Evolutionary conservation across 495 filamentous ascomycete genomes (phyloP).

Genomic region (Cercophora samala): DNA sequence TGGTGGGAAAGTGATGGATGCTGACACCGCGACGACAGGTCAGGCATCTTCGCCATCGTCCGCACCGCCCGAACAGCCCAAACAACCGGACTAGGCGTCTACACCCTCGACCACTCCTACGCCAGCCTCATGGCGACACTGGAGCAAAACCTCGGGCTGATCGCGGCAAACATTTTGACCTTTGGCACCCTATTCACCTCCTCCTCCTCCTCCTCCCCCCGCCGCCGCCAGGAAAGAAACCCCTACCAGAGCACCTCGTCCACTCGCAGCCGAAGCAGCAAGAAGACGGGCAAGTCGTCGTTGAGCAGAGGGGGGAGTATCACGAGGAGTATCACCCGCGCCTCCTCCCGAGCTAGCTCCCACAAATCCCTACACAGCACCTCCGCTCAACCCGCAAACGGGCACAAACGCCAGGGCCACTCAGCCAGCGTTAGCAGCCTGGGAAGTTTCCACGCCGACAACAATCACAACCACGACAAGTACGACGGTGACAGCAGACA

Average conservation of each 20-base stretch:
- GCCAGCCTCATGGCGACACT: slow-evolving; percentile 36
- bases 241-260: neutral
- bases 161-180: slow-evolving; percentile 36
- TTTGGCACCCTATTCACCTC: slow-evolving; percentile 32
- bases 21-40: slow-evolving; percentile 20
- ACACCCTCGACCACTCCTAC: slow-evolving; percentile 32
- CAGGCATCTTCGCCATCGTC: slow-evolving; percentile 33
- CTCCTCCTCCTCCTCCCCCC: slow-evolving; percentile 21
- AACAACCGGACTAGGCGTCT: slow-evolving; percentile 21
- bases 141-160: slow-evolving; percentile 38
- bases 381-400: neutral
- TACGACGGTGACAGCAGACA: neutral
- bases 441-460: neutral
- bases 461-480: neutral
- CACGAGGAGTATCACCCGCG: neutral
- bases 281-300: neutral
- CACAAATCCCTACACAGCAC: neutral
- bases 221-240: slow-evolving; percentile 3
- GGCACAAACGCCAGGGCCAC: neutral
- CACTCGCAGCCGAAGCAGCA: neutral
- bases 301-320: neutral
- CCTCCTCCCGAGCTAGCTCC: neutral
- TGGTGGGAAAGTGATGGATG: neutral
- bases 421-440: neutral
- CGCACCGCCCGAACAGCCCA: slow-evolving; percentile 34